Base-by-base conservation (phyloP, 1,284 basidiomycete genomes). In the Fomitopsis pinicola region DNA sequence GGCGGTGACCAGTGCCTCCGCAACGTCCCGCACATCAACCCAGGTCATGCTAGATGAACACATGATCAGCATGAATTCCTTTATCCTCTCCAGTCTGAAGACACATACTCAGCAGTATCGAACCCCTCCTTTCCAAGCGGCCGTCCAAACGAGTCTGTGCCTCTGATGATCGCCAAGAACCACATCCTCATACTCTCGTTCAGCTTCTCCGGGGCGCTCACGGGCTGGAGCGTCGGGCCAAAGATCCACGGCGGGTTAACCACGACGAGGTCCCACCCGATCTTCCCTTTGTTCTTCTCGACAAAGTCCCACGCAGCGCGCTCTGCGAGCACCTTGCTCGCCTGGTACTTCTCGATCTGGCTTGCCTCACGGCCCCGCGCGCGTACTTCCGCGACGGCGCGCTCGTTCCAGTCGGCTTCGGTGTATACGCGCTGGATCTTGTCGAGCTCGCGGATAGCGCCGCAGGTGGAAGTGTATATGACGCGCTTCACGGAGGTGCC, bases 281-380 rank as follows among this genome's bases (percentile, higher is more conserved):
- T 71, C 19, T 66, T 69, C 0, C 73, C 67, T 66, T 84, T 81
- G 66, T 87, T 73, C 59, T 82, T 77, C 58, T 85, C 76, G 60
- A 80, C 73, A 62, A 86, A 86, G 54, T 82, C 77, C 83, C 83
- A 86, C 1, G 82, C 82, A 22, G 77, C 78, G 66, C 73, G 76
- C 71, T 94, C 91, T 1, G 91, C 88, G 1, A 92, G 75, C 3
- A 81, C 83, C 77, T 93, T 92, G 22, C 80, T 82, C 17, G 79
- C 81, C 57, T 77, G 72, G 68, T 89, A 89, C 66, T 81, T 84
- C 52, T 72, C 67, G 5, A 71, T 60, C 3, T 64, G 66, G 1
- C 72, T 53, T 0, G 84, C 81, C 7, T 79, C 76, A 15, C 69
- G 70, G 8, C 87, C 85, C 53, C 82, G 77, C 65, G 80, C 72